A percentile compares a stretch with the other conserved stretches of the same genome.
Evolutionary conservation across 805 yeast species (phyloP).

Genomic region (Teunomyces pallodes): DNA sequence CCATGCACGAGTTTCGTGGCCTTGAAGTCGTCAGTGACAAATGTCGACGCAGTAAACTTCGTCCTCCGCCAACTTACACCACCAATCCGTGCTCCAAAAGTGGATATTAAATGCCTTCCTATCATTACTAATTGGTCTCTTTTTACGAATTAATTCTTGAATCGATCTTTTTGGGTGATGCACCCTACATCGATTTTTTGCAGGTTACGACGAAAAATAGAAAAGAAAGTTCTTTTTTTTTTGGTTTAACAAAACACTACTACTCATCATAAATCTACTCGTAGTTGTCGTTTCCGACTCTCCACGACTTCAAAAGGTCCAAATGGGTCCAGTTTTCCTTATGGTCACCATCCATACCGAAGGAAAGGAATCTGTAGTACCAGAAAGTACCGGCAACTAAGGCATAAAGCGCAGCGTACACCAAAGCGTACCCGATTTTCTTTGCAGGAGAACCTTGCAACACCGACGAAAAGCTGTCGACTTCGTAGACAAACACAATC

Average conservation of each 20-base stretch:
- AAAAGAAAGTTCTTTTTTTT: neutral
- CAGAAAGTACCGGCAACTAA: slow-evolving; percentile 39
- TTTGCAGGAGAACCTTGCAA: slow-evolving; percentile 15
- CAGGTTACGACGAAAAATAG: no score
- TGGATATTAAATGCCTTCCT: neutral
- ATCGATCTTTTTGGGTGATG: no score
- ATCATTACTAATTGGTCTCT: neutral
- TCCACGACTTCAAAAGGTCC: slow-evolving; percentile 41
- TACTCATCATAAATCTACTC: slow-evolving; percentile 9
- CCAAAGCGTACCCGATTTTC: slow-evolving; percentile 13
- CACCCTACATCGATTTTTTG: no score
- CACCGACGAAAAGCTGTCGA: slow-evolving; percentile 44
- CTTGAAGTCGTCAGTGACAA: slow-evolving; percentile 24
- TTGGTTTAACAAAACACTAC: neutral
- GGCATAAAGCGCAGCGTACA: slow-evolving; percentile 27
- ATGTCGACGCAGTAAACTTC: slow-evolving; percentile 5
- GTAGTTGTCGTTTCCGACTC: slow-evolving; percentile 38
- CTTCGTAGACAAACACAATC: slow-evolving; percentile 62
- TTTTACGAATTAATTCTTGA: no score
- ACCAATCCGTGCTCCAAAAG: no score
- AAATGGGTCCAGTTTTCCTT: slow-evolving; percentile 38
- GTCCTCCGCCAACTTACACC: neutral
- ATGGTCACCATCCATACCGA: slow-evolving; percentile 43
- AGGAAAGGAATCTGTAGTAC: slow-evolving; percentile 41
- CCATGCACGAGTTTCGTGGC: slow-evolving; percentile 36